Conservation (phyloP, 73 alveolate genomes). For the Paramecium primaurelia region DNA sequence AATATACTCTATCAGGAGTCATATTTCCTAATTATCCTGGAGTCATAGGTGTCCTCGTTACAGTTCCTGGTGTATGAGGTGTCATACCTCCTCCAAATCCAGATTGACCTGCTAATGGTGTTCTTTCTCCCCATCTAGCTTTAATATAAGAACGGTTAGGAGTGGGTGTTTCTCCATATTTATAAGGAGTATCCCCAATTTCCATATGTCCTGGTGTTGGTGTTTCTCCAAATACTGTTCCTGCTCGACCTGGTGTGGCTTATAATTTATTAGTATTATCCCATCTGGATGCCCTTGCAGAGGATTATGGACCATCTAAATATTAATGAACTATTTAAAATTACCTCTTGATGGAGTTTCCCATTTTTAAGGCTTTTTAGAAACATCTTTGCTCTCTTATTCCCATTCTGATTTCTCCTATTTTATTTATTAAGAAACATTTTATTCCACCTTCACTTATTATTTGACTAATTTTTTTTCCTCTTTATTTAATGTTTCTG, state of each 20-base stretch:
- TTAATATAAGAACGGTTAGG: constrained; percentile 46
- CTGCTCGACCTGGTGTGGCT: constrained; percentile 42
- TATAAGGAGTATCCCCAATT: constrained; percentile 44
- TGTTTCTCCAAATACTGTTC: constrained; percentile 63
- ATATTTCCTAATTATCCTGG: constrained; percentile 50
- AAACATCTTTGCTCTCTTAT: not conserved
- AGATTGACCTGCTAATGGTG: constrained; percentile 50
- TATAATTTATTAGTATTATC: not conserved
- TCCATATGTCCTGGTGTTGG: constrained; percentile 62
- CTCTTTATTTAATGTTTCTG: not conserved
- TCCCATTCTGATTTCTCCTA: constrained; percentile 10
- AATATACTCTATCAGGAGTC: constrained; percentile 63
- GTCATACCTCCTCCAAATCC: constrained; percentile 55
- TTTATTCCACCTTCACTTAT: not conserved
- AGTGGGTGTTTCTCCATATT: constrained; percentile 63
- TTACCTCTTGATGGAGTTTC: constrained; percentile 26
- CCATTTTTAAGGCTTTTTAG: constrained; percentile 24
- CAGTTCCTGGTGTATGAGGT: constrained; percentile 59
- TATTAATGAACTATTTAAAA: not conserved
- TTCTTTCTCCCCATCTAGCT: constrained; percentile 57
- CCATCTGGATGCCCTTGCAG: constrained; percentile 24
- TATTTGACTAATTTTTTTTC: not conserved
- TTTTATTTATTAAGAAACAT: not conserved
- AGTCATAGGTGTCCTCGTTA: constrained; percentile 33
- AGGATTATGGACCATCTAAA: constrained; percentile 10